Base-by-base conservation (phyloP, 805 yeast species). In the Cyberlindnera bimundalis region DNA sequence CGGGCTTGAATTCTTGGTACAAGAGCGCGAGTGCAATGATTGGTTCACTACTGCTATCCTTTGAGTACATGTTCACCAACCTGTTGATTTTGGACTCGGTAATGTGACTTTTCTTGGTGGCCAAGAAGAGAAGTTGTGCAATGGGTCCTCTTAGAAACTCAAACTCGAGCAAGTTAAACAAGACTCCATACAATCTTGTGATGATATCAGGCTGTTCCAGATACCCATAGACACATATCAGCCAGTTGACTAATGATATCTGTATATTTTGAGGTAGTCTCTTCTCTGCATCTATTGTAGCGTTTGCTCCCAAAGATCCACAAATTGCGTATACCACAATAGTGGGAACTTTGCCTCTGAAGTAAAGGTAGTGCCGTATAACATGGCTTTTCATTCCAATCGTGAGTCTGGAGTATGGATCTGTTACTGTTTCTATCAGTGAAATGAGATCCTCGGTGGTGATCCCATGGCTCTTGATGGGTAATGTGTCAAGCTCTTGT, bases 101-200 rank as follows among this genome's bases (percentile, higher is more conserved):
- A 4, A 66, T 57, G 29, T 65, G 65, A 1, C 38, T 43, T 2
- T 42, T 40, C n/a, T 50, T 52, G 0, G 69, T 60, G 3, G 56
- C 39, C 51, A 67, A 55, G 27, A 66, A 49, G 5, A 68, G 39
- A 3, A 68, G 35, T 29, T 60, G 61, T 1, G 69, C 61, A 17
- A 66, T 42, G 48, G 61, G 54, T 4, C 56, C 47, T 41, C 67
- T 62, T 3, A 67, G 37, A 40, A 48, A 66, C n/a, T 60, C 65
- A 35, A 52, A 62, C 39, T 62, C 62, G 54, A 70, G 52, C 16
- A 58, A 52, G 30, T 66, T 63, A 37, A 66, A 53, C 46, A 65
- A 52, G 9, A 59, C 16, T 2, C 68, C 60, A 33, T 55, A 55
- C 3, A 54, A 26, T 16, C 38, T 37, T 1, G 42, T 47, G 13